Evolutionary conservation across 257 asterid genomes (phyloP), one percentile per base, ranked within the genome.

Genomic region (Capsicum rhomboideum): DNA sequence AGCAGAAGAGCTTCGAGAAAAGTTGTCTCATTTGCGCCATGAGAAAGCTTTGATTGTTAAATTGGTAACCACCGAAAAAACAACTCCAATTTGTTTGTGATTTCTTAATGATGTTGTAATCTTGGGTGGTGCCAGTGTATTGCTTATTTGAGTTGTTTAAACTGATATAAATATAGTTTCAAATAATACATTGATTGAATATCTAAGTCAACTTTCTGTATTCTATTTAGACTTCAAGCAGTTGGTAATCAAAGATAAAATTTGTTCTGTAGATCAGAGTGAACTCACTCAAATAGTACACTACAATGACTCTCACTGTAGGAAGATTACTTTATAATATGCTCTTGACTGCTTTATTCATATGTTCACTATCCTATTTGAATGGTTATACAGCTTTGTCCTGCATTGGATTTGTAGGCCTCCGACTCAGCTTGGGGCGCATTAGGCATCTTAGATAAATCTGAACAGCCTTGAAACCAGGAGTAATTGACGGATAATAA

Each of bases 1-100:
- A 2, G 99, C 99, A 0, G 99, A 95, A 85, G 97, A 97, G 93
- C 98, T 97, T 75, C 97, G 99, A 2, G 92, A 95, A 79, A 97
- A 93, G 88, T 92, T 97, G 40, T 93, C 98, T 20, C 97, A 95
- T 90, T 86, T 97, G 92, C 92, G 98, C 56, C 86, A 84, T 54
- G 95, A 93, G 87, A 97, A 93, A 79, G 98, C 97, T 55, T 89
- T 97, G 54, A 89, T 97, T 64, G 97, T 97, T 77, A 97, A 97
- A 91, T 86, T 96, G 98, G 98, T 96, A 86, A 50, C 28, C 61
- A 9, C 13, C 17, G 44, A 49, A 66, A 50, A 40, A 77, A 77
- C 11, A 1, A 50, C 46, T 50, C 18, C 6, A 82, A 26, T 18
- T 77, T 52, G 28, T 26, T 50, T 77, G 10, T 28, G 1, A 8